These are phyloP conservation scores for Aechmea fasciata DNA, from an alignment of 176 grass and related monocot species.

Conservation along the genomic window DNA sequence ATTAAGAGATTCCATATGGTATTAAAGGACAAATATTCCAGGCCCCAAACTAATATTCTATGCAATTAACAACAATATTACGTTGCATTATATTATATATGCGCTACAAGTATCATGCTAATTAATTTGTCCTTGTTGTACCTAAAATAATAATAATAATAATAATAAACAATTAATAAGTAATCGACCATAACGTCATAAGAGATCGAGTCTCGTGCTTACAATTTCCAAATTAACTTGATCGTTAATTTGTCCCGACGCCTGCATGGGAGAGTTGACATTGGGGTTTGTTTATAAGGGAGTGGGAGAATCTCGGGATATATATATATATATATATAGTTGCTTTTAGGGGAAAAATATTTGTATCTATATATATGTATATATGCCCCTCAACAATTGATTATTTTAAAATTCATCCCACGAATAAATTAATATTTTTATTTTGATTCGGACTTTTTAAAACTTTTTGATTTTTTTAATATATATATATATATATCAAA, in stretches of 20 bases:
- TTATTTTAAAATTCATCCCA: neutral
- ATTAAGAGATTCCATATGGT: neutral
- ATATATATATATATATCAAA: no score
- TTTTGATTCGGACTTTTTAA: no score
- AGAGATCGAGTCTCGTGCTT: neutral
- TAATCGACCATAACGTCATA: neutral
- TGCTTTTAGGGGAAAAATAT: neutral
- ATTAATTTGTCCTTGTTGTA: no score
- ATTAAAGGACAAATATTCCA: neutral
- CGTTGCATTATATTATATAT: neutral
- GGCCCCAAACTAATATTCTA: neutral
- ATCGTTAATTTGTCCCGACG: neutral
- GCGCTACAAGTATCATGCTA: no score
- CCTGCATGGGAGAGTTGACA: neutral
- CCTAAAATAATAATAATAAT: no score
- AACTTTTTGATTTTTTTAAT: no score
- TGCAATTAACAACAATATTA: neutral
- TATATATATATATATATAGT: no score
- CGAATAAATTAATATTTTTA: no score
- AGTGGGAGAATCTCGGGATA: neutral
- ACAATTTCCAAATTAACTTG: neutral
- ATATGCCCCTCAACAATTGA: neutral
- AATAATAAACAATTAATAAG: neutral
- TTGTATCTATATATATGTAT: no score
- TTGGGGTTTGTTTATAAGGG: neutral